Conservation (phyloP, 2,329 filamentous ascomycete genomes). For the Exophiala calicioides region DNA sequence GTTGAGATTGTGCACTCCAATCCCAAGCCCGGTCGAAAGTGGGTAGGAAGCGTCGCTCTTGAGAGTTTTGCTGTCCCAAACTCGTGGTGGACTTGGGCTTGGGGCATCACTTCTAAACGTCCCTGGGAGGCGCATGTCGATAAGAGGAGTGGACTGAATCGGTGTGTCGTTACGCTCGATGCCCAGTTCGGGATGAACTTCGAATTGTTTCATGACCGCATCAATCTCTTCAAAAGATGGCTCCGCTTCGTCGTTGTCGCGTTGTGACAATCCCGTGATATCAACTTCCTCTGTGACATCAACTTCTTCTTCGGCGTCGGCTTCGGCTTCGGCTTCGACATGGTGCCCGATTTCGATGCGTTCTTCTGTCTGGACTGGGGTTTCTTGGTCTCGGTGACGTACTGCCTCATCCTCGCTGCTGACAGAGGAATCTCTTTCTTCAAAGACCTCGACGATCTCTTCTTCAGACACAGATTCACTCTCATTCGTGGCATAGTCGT, state of each 20-base stretch:
- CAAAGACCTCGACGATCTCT: constrained; percentile 17
- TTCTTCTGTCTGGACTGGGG: not conserved
- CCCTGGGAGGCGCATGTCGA: constrained; percentile 46
- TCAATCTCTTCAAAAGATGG: constrained; percentile 70
- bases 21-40: constrained; percentile 64
- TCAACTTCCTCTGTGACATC: constrained; percentile 15
- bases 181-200: constrained; percentile 72
- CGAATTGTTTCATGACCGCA: constrained; percentile 84
- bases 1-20: constrained; percentile 64
- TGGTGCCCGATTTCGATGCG: not conserved
- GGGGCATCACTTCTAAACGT: constrained; percentile 68
- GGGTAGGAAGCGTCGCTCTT: constrained; percentile 46
- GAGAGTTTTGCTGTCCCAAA: constrained; percentile 30
- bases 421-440: too few species aligned
- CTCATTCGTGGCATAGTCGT: constrained; percentile 15
- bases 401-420: constrained; percentile 12
- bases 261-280: constrained; percentile 2
- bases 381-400: not conserved
- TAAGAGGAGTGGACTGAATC: constrained; percentile 52
- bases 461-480: constrained; percentile 15
- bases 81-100: constrained; percentile 69
- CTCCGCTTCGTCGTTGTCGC: constrained; percentile 15
- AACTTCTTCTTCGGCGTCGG: constrained; percentile 4
- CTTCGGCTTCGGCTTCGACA: too few species aligned
- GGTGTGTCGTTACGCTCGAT: constrained; percentile 61